A percentile compares a stretch with the other conserved stretches of the same genome.
Evolutionary conservation across 2,329 filamentous ascomycete species (phyloP).

Genomic region (Talaromyces sp.): DNA sequence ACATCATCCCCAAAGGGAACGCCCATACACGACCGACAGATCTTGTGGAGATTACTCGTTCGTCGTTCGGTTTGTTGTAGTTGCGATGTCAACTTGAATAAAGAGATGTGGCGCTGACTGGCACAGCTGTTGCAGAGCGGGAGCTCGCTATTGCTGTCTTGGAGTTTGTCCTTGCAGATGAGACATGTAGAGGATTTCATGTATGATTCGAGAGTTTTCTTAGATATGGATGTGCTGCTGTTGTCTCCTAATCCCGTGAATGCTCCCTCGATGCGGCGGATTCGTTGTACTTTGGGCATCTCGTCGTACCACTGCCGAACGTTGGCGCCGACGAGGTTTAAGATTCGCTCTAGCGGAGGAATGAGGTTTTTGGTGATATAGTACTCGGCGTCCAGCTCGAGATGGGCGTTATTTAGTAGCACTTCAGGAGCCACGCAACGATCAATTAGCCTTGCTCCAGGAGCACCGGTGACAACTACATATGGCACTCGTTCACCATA

Average conservation of each 20-base stretch:
- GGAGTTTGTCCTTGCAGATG: constrained; percentile 62
- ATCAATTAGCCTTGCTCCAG: constrained; percentile 78
- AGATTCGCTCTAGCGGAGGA: constrained; percentile 89
- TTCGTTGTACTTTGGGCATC: constrained; percentile 84
- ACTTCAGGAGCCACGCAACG: constrained; percentile 85
- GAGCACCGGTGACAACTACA: constrained; percentile 83
- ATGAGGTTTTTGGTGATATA: constrained; percentile 96
- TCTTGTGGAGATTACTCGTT: constrained; percentile 57
- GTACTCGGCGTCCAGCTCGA: constrained; percentile 86
- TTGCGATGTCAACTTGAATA: constrained; percentile 59
- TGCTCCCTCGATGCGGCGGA: constrained; percentile 55
- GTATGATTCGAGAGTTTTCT: constrained; percentile 87
- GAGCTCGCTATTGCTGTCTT: constrained; percentile 33
- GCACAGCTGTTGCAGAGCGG: constrained; percentile 39
- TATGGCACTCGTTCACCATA: constrained; percentile 95
- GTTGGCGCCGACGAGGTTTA: constrained; percentile 91
- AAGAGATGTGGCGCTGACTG: constrained; percentile 47
- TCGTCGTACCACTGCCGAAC: constrained; percentile 90
- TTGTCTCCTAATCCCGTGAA: constrained; percentile 23
- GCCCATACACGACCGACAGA: constrained; percentile 78
- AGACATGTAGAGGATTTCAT: constrained; percentile 76
- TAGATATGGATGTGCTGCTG: constrained; percentile 27
- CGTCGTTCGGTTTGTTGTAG: constrained; percentile 61
- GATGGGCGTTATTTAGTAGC: constrained; percentile 68
- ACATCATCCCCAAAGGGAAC: constrained; percentile 69